phyloP scores from a whole-genome alignment of 2,329 filamentous ascomycete species.

The Epichloe coenophiala region DNA sequence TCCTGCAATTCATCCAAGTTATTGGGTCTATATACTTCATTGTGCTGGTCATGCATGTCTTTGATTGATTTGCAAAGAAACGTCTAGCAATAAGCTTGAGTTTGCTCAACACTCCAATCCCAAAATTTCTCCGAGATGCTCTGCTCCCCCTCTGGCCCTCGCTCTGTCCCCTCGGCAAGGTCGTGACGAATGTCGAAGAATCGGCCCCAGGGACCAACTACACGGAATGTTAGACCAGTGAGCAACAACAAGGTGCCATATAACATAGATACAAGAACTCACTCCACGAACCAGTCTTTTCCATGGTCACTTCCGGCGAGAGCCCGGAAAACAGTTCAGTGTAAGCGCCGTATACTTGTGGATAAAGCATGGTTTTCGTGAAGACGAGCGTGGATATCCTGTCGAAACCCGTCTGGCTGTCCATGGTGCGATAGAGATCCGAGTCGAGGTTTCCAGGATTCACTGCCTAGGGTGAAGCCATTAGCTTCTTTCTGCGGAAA shows the following conservation, averaged over 20 bases:
- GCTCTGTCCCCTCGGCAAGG: slow-evolving; percentile 15
- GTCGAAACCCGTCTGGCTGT: background rate
- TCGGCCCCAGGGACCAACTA: slow-evolving; percentile 25
- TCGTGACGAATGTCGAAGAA: slow-evolving; percentile 18
- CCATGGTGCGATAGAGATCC: slow-evolving; percentile 20
- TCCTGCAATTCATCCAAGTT: too few relatives aligned
- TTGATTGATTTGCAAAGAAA: too few relatives aligned
- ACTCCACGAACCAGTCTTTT: slow-evolving; percentile 2
- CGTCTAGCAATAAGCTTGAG: background rate
- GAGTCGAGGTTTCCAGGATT: slow-evolving; percentile 28
- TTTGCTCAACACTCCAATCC: slow-evolving; percentile 25
- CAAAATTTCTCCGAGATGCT: slow-evolving; percentile 21
- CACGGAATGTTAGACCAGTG: background rate
- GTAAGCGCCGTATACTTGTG: slow-evolving; percentile 27
- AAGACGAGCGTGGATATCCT: too few relatives aligned
- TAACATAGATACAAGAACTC: background rate
- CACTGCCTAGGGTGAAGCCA: slow-evolving; percentile 9
- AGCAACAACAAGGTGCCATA: background rate
- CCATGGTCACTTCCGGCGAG: slow-evolving; percentile 27
- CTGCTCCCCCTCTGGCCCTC: slow-evolving; percentile 20
- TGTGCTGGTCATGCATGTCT: too few relatives aligned
- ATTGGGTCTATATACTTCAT: too few relatives aligned
- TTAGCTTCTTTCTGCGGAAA: too few relatives aligned
- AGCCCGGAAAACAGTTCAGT: slow-evolving; percentile 33
- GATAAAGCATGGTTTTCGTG: slow-evolving; percentile 4